Evolutionary conservation across 2,329 filamentous ascomycete species (phyloP), one percentile per base, ranked within the genome.

Genomic region (Bipolaris zeicola): DNA sequence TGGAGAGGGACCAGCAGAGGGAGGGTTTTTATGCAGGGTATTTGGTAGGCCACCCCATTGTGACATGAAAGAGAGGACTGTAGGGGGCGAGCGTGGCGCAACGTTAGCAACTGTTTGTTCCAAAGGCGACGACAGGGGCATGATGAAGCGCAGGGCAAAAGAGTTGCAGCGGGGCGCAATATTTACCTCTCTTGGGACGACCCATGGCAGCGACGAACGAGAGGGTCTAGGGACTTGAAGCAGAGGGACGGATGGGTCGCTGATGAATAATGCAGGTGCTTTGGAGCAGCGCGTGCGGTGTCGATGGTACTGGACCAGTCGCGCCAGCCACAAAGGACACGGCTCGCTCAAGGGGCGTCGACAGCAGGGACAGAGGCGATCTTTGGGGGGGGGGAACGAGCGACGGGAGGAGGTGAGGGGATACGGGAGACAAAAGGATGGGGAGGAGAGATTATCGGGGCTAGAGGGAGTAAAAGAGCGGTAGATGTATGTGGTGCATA

Each of bases 61-160:
- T 76, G 90, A 92, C 85, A 96, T 94, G 79, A 96, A 96, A 68
- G 91, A 96, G 68, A 92, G 83, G 55, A 96, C 92, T 96, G 77
- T 61, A 42, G 53, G 36, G 66, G 59, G 63, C 65, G 65, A 61
- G 57, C 53, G 36, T 60, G 59, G 52, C 58, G 61, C 65, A 66
- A 48, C 65, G 69, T 74, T 65, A 73, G 69, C 52, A 51, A 62
- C 55, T 60, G 61, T 56, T 62, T 53, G 43, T 31, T 26, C 38
- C 13, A 39, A 36, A 18, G 49, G 52, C 55, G 57, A 45, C 46
- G 48, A 39, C 18, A 49, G 39, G 42, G 50, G 55, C 41, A 52
- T 43, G 38, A 33, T 50, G 44, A 44, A 47, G 56, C 61, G 44
- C 50, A 49, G 43, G 51, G 18, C 48, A 56, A 26, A 47, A 36